phyloP scores from a whole-genome alignment of 1,284 basidiomycete genomes.

The Crucibulum cyathiforme region DNA sequence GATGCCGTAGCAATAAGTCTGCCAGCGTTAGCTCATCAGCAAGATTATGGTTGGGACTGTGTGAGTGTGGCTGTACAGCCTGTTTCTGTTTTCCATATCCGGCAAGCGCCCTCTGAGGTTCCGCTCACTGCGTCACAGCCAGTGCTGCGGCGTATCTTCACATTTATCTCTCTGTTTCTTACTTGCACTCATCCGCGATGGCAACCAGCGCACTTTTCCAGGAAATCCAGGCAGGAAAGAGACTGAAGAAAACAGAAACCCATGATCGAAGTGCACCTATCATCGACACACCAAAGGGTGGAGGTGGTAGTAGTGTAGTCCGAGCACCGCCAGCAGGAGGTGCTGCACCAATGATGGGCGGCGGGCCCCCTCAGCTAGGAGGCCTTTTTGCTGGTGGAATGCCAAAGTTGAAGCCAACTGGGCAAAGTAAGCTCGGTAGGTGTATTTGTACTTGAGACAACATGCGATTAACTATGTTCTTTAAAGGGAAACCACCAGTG shows the following conservation, averaged over 20 bases:
- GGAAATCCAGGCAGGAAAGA: constrained; percentile 82
- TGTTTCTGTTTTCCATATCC: no score
- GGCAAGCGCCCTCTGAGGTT: no score
- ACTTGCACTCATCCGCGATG: constrained; percentile 45
- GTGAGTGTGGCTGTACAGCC: no score
- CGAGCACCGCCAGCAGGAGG: constrained; percentile 35
- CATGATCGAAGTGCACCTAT: constrained; percentile 81
- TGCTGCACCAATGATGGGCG: constrained; percentile 35
- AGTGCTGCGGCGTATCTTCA: neutral
- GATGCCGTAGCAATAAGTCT: no score
- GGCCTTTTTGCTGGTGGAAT: constrained; percentile 90
- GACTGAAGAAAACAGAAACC: constrained; percentile 80
- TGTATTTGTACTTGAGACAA: constrained; percentile 11
- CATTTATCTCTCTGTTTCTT: neutral
- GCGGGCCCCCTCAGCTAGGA: constrained; percentile 80
- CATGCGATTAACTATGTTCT: neutral
- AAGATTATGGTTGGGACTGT: no score
- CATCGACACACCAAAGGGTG: constrained; percentile 59
- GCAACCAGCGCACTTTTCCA: constrained; percentile 73
- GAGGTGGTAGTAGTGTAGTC: constrained; percentile 47
- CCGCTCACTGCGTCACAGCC: no score
- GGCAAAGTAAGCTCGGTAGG: constrained; percentile 62
- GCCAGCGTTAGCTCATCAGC: no score
- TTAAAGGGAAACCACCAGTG: constrained; percentile 64
- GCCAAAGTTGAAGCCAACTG: constrained; percentile 85